Evolutionary conservation across 2,329 filamentous ascomycete species (phyloP), one percentile per base, ranked within the genome.

Genomic region (Fusarium albidum): DNA sequence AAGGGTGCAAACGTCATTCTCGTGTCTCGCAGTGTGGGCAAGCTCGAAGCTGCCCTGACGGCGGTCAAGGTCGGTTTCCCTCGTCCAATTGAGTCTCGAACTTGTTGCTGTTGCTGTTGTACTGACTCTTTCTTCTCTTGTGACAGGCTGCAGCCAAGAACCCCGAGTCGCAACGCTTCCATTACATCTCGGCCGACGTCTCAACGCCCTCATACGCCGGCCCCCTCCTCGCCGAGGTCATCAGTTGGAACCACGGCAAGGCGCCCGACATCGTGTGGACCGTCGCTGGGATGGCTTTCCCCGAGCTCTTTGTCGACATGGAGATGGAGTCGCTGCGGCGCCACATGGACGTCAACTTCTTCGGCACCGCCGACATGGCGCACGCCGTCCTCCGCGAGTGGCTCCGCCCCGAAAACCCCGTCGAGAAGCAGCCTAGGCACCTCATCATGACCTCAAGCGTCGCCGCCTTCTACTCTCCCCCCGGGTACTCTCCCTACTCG

Each of bases 281-380:
- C 70, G 83, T 92, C 43, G 94, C 94, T 4, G 94, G 94, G 55
- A 80, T 84, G 59, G 84, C 90, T 6, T 81, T 79, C 13, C 93
- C 93, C 0, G 82, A 84, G 29, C 87, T 96, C 56, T 96, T 94
- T 77, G 73, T 90, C 61, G 90, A 96, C 56, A 86, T 85, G 32
- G 81, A 89, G 9, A 77, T 91, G 45, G 77, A 86, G 8, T 83
- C 82, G 10, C 77, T 92, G 61, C 83, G 88, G 34, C 78, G 81
- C 60, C 91, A 96, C 72, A 96, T 96, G 91, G 91, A 96, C 69
- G 84, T 94, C 64, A 94, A 97, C 75, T 98, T 91, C 77, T 96
- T 88, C 82, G 90, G 91, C 41, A 86, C 87, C 26, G 88, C 89
- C 33, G 95, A 96, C 71, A 90, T 96, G 75, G 89, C 92, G 31